A percentile compares a stretch with the other conserved stretches of the same genome.
These are phyloP conservation scores for Aspergillus sp. DNA, from an alignment of 2,329 filamentous ascomycete genomes.

Conservation along the genomic window DNA sequence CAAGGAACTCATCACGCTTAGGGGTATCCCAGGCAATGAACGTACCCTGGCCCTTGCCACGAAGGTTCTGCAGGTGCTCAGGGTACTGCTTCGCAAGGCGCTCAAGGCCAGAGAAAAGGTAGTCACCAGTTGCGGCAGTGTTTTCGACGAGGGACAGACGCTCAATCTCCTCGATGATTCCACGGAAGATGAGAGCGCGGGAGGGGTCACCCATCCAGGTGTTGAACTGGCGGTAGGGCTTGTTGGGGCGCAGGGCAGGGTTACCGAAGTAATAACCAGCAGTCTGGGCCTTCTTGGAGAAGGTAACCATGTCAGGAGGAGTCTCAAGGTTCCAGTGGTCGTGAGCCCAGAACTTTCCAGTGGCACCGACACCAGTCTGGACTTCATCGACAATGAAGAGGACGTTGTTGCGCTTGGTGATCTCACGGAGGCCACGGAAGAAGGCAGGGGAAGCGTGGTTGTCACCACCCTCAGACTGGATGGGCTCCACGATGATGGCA, in stretches of 20 bases:
- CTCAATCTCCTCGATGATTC: constrained; percentile 80
- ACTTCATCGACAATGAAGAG: constrained; percentile 93
- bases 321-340: constrained; percentile 83
- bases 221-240: constrained; percentile 95
- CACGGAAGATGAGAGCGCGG: constrained; percentile 79
- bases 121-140: constrained; percentile 75
- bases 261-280: constrained; percentile 91
- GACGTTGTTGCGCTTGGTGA: constrained; percentile 67
- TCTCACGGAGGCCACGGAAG: constrained; percentile 77
- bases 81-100: constrained; percentile 70
- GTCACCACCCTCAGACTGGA: constrained; percentile 91
- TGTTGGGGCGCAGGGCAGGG: constrained; percentile 77
- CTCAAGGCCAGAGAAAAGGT: constrained; percentile 72
- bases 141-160: constrained; percentile 73
- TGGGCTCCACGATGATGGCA: constrained; percentile 82
- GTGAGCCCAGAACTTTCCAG: constrained; percentile 94
- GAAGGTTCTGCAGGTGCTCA: constrained; percentile 74
- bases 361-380: constrained; percentile 88
- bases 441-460: constrained; percentile 88
- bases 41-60: constrained; percentile 84
- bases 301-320: constrained; percentile 91
- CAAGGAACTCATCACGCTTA: constrained; percentile 74
- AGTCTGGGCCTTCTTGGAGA: constrained; percentile 92
- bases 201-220: constrained; percentile 96
- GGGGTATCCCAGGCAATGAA: constrained; percentile 92